Base-by-base conservation (phyloP, 352 stramenopile species). In the Phytophthora multivora region DNA sequence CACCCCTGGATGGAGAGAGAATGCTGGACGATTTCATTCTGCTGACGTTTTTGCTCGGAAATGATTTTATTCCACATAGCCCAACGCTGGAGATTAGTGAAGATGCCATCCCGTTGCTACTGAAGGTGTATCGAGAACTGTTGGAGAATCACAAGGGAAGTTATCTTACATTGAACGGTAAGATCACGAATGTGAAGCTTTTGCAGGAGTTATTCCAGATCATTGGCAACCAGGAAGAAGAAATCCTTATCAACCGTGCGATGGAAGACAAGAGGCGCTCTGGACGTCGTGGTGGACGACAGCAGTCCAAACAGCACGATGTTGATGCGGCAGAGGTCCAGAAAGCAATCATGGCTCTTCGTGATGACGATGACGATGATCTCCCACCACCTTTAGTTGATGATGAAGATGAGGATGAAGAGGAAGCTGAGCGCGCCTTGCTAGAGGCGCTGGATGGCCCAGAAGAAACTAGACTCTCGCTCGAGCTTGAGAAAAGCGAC, bases 1-100 rank as follows among this genome's bases (percentile, higher is more conserved):
- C 67, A 13, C 77, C 76, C 3, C 43, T 90, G 2, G 72, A 89
- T 55, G 81, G 80, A 18, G 98, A 99, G 72, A 84, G 97, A 15
- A 93, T 99, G 55, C 95, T 99, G 59, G 98, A 99, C 77, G 98
- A 99, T 71, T 99, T 99, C 73, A 98, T 99, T 8, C 91, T 99
- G 64, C 86, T 99, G 51, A 99, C 97, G n/a, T 99, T 99, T 72
- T 80, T 99, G 38, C 89, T 99, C 3, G 98, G 98, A 35, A 99
- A 99, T 80, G 98, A 99, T 68, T 99, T 99, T 57, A 95, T 99
- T 53, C 98, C 98, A 13, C 98, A 99, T 69, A 95, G 98, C 61
- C 98, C 97, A 40, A 97, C 96, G 40, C 78, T 99, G 8, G 97
- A 99, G 79, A 99, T 99, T 74, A 93, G 89, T 31, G 97, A 99